phyloP scores from a whole-genome alignment of 768 basidiomycete species.

The Boletus edulis region DNA sequence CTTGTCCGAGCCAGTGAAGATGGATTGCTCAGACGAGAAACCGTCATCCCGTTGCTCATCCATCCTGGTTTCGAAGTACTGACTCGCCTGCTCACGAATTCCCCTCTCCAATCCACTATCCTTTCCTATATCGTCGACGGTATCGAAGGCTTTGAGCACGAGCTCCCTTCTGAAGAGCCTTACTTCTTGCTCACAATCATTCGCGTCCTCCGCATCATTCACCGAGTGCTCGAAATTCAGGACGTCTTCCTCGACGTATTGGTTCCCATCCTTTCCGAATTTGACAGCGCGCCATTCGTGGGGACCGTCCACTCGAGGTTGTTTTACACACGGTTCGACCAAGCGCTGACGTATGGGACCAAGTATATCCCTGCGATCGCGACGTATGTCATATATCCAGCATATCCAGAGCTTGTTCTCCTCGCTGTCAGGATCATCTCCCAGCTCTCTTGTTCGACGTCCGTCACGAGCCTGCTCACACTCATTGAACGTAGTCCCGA shows the following conservation, averaged over 20 bases:
- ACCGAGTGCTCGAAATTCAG: conserved; percentile 81
- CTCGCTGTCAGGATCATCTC: conserved; percentile 78
- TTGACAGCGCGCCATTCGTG: conserved; percentile 52
- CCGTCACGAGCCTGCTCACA: conserved; percentile 71
- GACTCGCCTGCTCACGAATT: conserved; percentile 70
- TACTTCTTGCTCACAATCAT: conserved; percentile 74
- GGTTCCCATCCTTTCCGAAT: conserved; percentile 72
- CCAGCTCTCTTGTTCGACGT: conserved; percentile 60
- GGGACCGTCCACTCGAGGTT: conserved; percentile 61
- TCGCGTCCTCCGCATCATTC: conserved; percentile 80
- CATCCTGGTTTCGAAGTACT: conserved; percentile 91
- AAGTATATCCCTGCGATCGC: conserved; percentile 80
- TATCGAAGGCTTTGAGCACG: conserved; percentile 70
- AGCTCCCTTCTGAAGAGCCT: conserved; percentile 63
- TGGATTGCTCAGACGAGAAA: conserved; percentile 48
- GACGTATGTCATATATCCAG: conserved; percentile 67
- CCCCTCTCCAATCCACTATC: conserved; percentile 68
- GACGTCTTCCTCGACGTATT: conserved; percentile 88
- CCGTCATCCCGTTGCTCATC: conserved; percentile 53
- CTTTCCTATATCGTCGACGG: conserved; percentile 82
- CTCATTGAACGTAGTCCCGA: conserved; percentile 79
- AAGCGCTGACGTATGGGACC: conserved; percentile 65
- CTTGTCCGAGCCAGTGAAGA: conserved; percentile 60
- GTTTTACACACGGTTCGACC: conserved; percentile 71
- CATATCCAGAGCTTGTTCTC: conserved; percentile 69